phyloP scores from a whole-genome alignment of 495 filamentous ascomycete genomes.

The Rhypophila decipiens region DNA sequence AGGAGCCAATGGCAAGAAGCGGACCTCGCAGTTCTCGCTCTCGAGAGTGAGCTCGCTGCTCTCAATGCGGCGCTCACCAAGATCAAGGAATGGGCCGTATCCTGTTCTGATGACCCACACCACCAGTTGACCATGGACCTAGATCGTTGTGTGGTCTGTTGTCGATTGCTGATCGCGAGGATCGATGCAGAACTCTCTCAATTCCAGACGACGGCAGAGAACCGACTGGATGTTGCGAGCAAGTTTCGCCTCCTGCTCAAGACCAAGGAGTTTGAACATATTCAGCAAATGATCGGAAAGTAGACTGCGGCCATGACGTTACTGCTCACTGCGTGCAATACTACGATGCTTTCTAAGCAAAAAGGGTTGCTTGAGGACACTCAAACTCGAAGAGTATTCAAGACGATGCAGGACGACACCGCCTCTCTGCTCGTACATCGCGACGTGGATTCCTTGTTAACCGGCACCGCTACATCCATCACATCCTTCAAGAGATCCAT shows the following conservation, averaged over 20 bases:
- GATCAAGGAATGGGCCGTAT: conserved; percentile 19
- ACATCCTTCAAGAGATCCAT: conserved; percentile 6
- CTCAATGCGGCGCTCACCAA: conserved; percentile 17
- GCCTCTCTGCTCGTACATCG: conserved; percentile 10
- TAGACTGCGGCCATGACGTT: conserved; percentile 16
- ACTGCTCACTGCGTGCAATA: conserved; percentile 17
- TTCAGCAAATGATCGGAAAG: conserved; percentile 17
- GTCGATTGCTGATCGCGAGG: conserved; percentile 10
- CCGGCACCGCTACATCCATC: conserved; percentile 4
- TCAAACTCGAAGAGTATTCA: conserved; percentile 1
- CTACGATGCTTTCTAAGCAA: conserved; percentile 3
- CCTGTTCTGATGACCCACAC: conserved; percentile 10
- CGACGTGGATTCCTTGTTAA: conserved; percentile 9
- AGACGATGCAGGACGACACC: conserved; percentile 5
- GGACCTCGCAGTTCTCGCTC: conserved; percentile 12
- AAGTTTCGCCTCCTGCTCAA: conserved; percentile 14
- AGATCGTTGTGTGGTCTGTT: conserved; percentile 13
- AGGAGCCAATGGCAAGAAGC: conserved; percentile 15
- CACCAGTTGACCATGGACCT: conserved; percentile 22
- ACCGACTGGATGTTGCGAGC: conserved; percentile 3
- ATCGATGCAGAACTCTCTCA: conserved; percentile 13
- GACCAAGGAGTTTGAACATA: conserved; percentile 9
- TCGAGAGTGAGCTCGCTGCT: conserved; percentile 17
- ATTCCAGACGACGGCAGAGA: conserved; percentile 2
- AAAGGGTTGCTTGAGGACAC: conserved; percentile 2